Evolutionary conservation across 352 stramenopile genomes (phyloP).

Genomic region (Elongisporangium prolatum): DNA sequence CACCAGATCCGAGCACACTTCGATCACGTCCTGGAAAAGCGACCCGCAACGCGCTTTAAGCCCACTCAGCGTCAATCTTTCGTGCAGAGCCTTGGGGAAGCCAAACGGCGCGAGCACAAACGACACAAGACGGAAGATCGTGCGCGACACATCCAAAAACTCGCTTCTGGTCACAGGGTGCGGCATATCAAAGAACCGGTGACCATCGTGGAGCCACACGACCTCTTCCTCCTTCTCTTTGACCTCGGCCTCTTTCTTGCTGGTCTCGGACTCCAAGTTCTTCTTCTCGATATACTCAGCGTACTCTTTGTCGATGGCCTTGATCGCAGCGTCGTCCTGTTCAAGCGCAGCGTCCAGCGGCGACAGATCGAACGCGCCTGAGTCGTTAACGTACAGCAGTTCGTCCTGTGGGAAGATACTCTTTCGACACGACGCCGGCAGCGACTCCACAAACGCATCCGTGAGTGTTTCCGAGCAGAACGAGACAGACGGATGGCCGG

Average conservation of each 20-base stretch:
- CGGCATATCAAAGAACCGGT: slow-evolving; percentile 82
- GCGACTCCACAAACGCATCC: slow-evolving; percentile 26
- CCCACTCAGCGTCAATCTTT: slow-evolving; percentile 59
- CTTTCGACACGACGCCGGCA: slow-evolving; percentile 30
- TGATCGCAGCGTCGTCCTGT: slow-evolving; percentile 6
- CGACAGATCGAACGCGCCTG: slow-evolving; percentile 61
- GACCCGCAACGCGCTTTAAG: slow-evolving; percentile 68
- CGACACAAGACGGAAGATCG: slow-evolving; percentile 74
- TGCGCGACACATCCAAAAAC: slow-evolving; percentile 60
- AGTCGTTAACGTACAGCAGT: slow-evolving; percentile 38
- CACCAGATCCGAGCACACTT: slow-evolving; percentile 84
- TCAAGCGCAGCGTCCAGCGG: slow-evolving; percentile 4
- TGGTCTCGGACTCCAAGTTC: slow-evolving; percentile 6
- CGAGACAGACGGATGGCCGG: slow-evolving; percentile 24
- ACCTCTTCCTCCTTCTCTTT: slow-evolving; percentile 26
- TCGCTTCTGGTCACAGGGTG: slow-evolving; percentile 52
- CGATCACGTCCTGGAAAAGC: slow-evolving; percentile 82
- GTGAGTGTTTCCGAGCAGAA: slow-evolving; percentile 36
- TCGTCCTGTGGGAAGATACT: slow-evolving; percentile 40
- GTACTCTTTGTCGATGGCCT: slow-evolving; percentile 42
- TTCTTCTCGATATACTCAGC: slow-evolving; percentile 10
- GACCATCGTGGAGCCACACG: slow-evolving; percentile 46
- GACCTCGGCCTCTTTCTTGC: slow-evolving; percentile 11
- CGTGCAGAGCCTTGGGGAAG: slow-evolving; percentile 51
- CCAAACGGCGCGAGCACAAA: slow-evolving; percentile 81